Evolutionary conservation across 2,329 filamentous ascomycete species (phyloP).

Genomic region (Colletotrichum spinosum): DNA sequence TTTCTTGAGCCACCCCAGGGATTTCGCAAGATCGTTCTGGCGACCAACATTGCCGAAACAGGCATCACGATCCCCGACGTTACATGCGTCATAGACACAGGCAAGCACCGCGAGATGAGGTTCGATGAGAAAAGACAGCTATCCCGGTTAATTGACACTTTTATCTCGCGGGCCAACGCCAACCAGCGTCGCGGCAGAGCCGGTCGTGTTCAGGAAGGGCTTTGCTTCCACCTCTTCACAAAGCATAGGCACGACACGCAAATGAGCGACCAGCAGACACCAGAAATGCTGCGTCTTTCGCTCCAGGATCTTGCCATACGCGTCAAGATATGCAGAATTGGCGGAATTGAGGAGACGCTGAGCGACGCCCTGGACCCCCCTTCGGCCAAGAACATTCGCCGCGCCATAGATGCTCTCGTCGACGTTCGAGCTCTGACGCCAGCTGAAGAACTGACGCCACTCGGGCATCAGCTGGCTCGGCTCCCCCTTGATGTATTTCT

Average conservation of each 20-base stretch:
- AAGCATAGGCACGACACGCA: conserved; percentile 86
- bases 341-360: conserved; percentile 90
- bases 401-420: conserved; percentile 91
- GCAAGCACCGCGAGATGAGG: conserved; percentile 97
- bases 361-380: conserved; percentile 90
- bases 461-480: conserved; percentile 88
- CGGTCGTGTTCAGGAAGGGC: conserved; percentile 92
- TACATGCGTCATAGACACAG: conserved; percentile 95
- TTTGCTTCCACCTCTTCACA: conserved; percentile 97
- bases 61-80: conserved; percentile 99
- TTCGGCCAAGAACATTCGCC: conserved; percentile 89
- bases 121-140: conserved; percentile 95
- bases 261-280: conserved; percentile 93
- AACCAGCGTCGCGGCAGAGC: conserved; percentile 95
- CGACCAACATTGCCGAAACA: conserved; percentile 98
- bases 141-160: conserved; percentile 90
- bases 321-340: conserved; percentile 97
- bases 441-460: conserved; percentile 84
- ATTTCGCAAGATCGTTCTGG: conserved; percentile 90
- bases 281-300: conserved; percentile 94
- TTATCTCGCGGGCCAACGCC: conserved; percentile 94
- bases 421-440: conserved; percentile 91
- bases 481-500: conserved; percentile 94
- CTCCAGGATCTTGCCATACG: conserved; percentile 95
- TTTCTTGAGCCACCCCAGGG: conserved; percentile 88